phyloP scores from a whole-genome alignment of 75 land plant species.

The Chamaecyparis obtusa region DNA sequence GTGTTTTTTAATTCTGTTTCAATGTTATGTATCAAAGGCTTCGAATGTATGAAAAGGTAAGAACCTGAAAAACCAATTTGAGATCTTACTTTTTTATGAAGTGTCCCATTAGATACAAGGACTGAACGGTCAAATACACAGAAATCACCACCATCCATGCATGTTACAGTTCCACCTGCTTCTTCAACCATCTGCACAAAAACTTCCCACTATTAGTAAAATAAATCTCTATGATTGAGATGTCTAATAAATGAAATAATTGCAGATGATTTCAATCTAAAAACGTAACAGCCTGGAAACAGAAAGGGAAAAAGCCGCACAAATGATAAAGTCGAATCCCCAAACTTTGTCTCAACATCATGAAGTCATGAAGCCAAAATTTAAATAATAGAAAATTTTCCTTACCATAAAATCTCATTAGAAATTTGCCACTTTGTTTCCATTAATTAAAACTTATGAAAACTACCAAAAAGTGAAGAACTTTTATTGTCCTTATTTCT shows the following conservation, averaged over 20 bases:
- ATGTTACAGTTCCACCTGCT: slow-evolving; percentile 89
- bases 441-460: not conserved
- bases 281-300: not conserved
- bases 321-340: not conserved
- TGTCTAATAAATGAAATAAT: slow-evolving; percentile 2
- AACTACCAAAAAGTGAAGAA: not conserved
- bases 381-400: not conserved
- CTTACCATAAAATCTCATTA: not conserved
- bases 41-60: not conserved
- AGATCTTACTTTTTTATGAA: slow-evolving; percentile 69
- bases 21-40: not conserved
- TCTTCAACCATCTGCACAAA: slow-evolving; percentile 89
- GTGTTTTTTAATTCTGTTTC: not conserved
- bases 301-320: not conserved
- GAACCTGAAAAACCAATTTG: not conserved
- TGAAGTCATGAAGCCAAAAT: not conserved
- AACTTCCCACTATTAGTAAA: not conserved
- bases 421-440: not conserved
- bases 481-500: too few relatives aligned
- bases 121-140: slow-evolving; percentile 96
- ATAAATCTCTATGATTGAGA: not conserved
- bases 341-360: not conserved
- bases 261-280: not conserved
- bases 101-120: slow-evolving; percentile 85
- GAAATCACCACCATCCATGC: slow-evolving; percentile 94